phyloP scores from a whole-genome alignment of 2,329 filamentous ascomycete genomes.

The Neofusicoccum laricinum region DNA sequence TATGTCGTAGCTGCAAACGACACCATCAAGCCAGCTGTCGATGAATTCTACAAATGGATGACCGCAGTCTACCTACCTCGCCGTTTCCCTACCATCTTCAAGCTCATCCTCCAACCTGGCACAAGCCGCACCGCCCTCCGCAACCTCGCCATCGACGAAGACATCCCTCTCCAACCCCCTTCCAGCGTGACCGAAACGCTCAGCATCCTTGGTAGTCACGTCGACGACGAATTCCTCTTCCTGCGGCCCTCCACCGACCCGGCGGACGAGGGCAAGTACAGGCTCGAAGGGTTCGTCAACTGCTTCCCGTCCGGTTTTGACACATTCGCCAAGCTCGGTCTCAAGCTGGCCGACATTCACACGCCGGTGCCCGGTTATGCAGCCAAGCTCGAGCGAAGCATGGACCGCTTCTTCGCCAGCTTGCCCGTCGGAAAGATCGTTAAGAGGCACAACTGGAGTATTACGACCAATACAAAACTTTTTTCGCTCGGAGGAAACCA shows the following conservation, averaged over 20 bases:
- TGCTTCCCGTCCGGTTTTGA: slow-evolving; percentile 60
- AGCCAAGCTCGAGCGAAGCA: slow-evolving; percentile 55
- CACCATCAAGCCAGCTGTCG: slow-evolving; percentile 38
- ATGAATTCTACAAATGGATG: slow-evolving; percentile 58
- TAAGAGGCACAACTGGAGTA: slow-evolving; percentile 54
- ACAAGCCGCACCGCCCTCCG: slow-evolving; percentile 17
- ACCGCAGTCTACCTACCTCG: slow-evolving; percentile 53
- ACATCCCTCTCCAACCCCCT: slow-evolving; percentile 38
- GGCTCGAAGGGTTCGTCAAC: slow-evolving; percentile 54
- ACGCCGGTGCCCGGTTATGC: slow-evolving; percentile 57
- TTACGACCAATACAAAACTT: slow-evolving; percentile 41
- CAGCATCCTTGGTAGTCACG: slow-evolving; percentile 47
- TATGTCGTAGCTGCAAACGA: slow-evolving; percentile 38
- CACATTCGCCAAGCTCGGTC: slow-evolving; percentile 53
- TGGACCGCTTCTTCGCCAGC: slow-evolving; percentile 60
- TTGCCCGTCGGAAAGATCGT: slow-evolving; percentile 55
- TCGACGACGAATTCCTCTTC: slow-evolving; percentile 61
- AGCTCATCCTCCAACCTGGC: background rate
- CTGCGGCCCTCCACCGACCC: slow-evolving; percentile 44
- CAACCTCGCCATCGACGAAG: slow-evolving; percentile 47
- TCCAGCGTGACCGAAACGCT: slow-evolving; percentile 42
- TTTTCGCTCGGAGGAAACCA: slow-evolving; percentile 45
- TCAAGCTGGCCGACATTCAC: slow-evolving; percentile 56
- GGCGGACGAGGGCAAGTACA: slow-evolving; percentile 43
- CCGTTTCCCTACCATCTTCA: slow-evolving; percentile 52